These are phyloP conservation scores for Diaporthe velutina DNA, from an alignment of 2,329 filamentous ascomycete species.

Conservation along the genomic window DNA sequence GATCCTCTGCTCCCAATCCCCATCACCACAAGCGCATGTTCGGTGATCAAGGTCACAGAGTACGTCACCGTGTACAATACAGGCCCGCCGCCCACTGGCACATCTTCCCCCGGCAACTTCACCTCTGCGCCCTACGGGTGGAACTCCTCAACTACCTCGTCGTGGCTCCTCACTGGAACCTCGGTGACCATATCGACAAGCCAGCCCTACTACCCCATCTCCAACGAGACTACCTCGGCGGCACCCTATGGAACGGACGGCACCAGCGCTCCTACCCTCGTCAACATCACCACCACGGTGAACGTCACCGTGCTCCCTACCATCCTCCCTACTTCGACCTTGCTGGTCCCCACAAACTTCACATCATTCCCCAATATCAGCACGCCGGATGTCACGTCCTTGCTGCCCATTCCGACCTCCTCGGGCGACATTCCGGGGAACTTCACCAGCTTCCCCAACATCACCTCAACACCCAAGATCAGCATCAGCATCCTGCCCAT, in stretches of 20 bases:
- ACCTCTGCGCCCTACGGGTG: slow-evolving; percentile 4
- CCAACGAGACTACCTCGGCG: slow-evolving; percentile 7
- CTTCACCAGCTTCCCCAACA: slow-evolving; percentile 13
- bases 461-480: not conserved
- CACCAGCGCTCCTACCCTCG: not conserved
- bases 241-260: not conserved
- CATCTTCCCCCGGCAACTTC: slow-evolving; percentile 1
- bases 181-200: not conserved
- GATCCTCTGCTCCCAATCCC: not conserved
- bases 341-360: not conserved
- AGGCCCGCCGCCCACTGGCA: too few relatives aligned
- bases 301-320: not conserved
- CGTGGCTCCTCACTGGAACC: not conserved
- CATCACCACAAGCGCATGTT: slow-evolving; percentile 7
- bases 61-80: slow-evolving; percentile 16
- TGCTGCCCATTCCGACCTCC: not conserved
- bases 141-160: not conserved
- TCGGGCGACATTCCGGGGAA: not conserved
- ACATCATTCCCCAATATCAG: slow-evolving; percentile 10
- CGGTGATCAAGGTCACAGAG: slow-evolving; percentile 23
- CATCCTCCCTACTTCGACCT: not conserved
- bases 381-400: not conserved
- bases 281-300: not conserved
- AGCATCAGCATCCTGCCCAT: slow-evolving; percentile 1
- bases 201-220: not conserved